Percentiles rank a stretch among this genome's conserved stretches.
Evolutionary conservation across 2,329 filamentous ascomycete genomes (phyloP).

Genomic region (Calonectria multiphialidica): DNA sequence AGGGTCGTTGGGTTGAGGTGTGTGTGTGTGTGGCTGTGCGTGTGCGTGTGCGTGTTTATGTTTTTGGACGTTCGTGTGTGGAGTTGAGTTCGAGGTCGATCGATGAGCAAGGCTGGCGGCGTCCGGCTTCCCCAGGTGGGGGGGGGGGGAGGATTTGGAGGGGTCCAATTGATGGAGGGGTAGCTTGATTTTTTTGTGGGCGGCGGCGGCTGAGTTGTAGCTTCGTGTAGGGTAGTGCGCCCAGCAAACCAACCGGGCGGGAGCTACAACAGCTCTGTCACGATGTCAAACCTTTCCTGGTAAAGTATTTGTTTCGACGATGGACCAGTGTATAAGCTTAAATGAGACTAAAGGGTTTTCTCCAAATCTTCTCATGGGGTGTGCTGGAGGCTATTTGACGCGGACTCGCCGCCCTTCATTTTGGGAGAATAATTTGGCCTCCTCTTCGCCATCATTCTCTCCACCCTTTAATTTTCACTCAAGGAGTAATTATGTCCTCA

Average conservation of each 20-base stretch:
- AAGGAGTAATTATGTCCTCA: too few species aligned
- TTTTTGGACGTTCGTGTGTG: constrained; percentile 35
- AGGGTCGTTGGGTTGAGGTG: neutral
- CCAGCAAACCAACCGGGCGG: neutral
- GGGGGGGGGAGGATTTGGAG: constrained; percentile 3
- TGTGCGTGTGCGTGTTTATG: neutral
- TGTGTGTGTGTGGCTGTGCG: neutral
- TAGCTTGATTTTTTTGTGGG: constrained; percentile 1
- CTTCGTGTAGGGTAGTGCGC: neutral
- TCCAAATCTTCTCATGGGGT: neutral
- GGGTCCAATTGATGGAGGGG: constrained; percentile 9
- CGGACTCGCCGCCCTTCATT: too few species aligned
- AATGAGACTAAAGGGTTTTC: too few species aligned
- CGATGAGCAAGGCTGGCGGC: constrained; percentile 10
- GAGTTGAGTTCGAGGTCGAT: constrained; percentile 55
- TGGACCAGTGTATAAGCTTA: neutral
- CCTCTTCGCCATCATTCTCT: too few species aligned
- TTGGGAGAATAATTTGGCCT: too few species aligned
- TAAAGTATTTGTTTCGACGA: neutral
- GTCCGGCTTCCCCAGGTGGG: neutral
- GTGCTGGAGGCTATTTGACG: neutral
- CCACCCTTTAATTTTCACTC: too few species aligned
- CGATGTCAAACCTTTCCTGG: neutral
- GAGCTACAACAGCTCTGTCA: neutral
- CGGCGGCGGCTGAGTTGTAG: neutral